phyloP scores from a whole-genome alignment of 192 early-diverging fungal genomes.

The Coemansia sp. region DNA sequence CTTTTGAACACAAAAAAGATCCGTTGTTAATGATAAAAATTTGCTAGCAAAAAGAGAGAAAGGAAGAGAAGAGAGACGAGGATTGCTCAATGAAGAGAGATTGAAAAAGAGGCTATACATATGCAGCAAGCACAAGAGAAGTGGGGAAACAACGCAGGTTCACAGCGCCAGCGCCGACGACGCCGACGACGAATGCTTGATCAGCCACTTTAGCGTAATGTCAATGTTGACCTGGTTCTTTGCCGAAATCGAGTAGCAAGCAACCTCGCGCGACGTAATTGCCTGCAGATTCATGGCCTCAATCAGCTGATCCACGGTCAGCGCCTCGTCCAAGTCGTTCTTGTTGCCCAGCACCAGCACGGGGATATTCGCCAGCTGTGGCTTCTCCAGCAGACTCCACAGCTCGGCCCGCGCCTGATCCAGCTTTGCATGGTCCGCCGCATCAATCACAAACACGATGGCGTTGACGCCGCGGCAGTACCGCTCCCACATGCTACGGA shows the following conservation, averaged over 20 bases:
- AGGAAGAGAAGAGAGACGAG: too few relatives aligned
- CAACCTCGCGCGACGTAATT: slow-evolving; percentile 90
- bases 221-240: slow-evolving; percentile 99
- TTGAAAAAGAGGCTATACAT: too few relatives aligned
- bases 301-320: slow-evolving; percentile 84
- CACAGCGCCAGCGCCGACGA: slow-evolving; percentile 17
- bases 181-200: slow-evolving; percentile 62
- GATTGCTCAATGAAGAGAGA: too few relatives aligned
- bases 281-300: slow-evolving; percentile 86
- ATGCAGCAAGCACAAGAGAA: too few relatives aligned
- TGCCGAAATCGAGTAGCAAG: slow-evolving; percentile 97
- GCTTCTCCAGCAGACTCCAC: slow-evolving; percentile 86
- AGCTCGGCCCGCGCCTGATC: slow-evolving; percentile 90
- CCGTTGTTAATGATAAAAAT: too few relatives aligned
- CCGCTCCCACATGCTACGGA: slow-evolving; percentile 94
- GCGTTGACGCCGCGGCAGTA: slow-evolving; percentile 92
- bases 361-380: slow-evolving; percentile 88
- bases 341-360: slow-evolving; percentile 98
- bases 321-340: slow-evolving; percentile 88
- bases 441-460: slow-evolving; percentile 98
- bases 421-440: slow-evolving; percentile 91
- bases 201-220: slow-evolving; percentile 93
- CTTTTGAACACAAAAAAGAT: too few relatives aligned
- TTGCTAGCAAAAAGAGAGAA: too few relatives aligned
- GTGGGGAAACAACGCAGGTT: too few relatives aligned